Conservation (phyloP, 306 rosid genomes). For the Begonia masoniana region DNA sequence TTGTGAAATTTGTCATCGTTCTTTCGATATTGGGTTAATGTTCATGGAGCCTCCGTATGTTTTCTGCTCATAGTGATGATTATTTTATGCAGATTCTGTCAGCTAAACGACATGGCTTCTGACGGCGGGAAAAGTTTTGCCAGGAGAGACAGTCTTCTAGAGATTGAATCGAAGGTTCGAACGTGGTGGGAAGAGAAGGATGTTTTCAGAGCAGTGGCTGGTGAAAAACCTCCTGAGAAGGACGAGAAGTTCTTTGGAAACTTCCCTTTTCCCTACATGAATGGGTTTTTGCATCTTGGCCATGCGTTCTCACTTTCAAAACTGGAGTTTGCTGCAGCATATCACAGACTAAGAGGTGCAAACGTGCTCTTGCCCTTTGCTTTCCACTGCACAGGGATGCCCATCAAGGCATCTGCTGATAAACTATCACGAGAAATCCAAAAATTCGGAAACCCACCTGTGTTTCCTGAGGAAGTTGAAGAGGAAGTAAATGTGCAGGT, state of each 20-base stretch:
- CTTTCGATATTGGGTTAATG: no score
- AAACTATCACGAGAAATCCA: slow-evolving; percentile 70
- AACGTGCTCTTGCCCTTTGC: slow-evolving; percentile 78
- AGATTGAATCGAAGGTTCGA: slow-evolving; percentile 52
- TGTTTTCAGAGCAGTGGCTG: slow-evolving; percentile 62
- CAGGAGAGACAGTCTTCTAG: slow-evolving; percentile 62
- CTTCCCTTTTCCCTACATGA: slow-evolving; percentile 90
- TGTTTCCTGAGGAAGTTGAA: slow-evolving; percentile 32
- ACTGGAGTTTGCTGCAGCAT: slow-evolving; percentile 80
- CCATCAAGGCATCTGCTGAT: slow-evolving; percentile 92
- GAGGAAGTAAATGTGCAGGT: slow-evolving; percentile 22
- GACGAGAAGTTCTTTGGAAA: slow-evolving; percentile 86
- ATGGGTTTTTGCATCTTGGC: slow-evolving; percentile 76
- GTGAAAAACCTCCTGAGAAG: slow-evolving; percentile 39
- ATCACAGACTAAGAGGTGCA: slow-evolving; percentile 71
- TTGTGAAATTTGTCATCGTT: no score
- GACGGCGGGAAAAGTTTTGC: slow-evolving; percentile 65
- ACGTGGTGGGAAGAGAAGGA: slow-evolving; percentile 74
- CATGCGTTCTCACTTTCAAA: slow-evolving; percentile 75
- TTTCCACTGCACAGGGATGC: slow-evolving; percentile 98
- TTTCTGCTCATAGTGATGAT: neutral
- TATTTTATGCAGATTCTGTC: slow-evolving; percentile 28
- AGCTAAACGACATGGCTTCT: slow-evolving; percentile 41
- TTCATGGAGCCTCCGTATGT: neutral
- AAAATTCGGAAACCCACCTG: slow-evolving; percentile 59